Conservation (phyloP, 2,329 filamentous ascomycete species). For the Penicillium capsulatum region DNA sequence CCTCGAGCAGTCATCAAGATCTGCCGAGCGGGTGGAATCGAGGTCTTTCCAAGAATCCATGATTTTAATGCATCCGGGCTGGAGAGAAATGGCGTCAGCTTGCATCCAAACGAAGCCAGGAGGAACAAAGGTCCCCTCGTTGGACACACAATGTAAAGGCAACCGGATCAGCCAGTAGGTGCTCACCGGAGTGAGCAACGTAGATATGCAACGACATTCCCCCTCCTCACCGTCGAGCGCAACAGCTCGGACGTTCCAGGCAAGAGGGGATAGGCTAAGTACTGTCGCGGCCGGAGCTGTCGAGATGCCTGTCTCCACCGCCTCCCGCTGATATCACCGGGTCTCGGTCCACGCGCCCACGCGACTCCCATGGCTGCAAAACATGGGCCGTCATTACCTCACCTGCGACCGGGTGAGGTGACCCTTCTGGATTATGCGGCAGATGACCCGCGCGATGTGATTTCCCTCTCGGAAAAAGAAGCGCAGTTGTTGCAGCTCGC, state of each 20-base stretch:
- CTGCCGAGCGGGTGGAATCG: conserved; percentile 72
- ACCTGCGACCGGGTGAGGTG: conserved; percentile 33
- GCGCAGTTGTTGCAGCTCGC: conserved; percentile 64
- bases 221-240: conserved; percentile 33
- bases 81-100: conserved; percentile 20
- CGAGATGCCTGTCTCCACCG: conserved; percentile 19
- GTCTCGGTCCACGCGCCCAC: conserved; percentile 18
- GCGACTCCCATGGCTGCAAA: conserved; percentile 36
- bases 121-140: conserved; percentile 8
- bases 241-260: conserved; percentile 24
- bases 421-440: conserved; percentile 41
- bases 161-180: conserved; percentile 71
- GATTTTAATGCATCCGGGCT: conserved; percentile 80
- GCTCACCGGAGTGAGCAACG: conserved; percentile 88
- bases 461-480: conserved; percentile 64
- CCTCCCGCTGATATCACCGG: conserved; percentile 29
- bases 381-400: conserved; percentile 25
- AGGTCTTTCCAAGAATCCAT: conserved; percentile 71
- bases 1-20: conserved; percentile 83
- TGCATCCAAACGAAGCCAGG: conserved; percentile 8
- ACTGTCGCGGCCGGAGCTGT: conserved; percentile 17
- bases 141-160: conserved; percentile 66
- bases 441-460: conserved; percentile 44
- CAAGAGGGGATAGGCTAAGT: conserved; percentile 16
- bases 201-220: conserved; percentile 86